phyloP scores from a whole-genome alignment of 2,329 filamentous ascomycete species.

The Calycina marina region DNA sequence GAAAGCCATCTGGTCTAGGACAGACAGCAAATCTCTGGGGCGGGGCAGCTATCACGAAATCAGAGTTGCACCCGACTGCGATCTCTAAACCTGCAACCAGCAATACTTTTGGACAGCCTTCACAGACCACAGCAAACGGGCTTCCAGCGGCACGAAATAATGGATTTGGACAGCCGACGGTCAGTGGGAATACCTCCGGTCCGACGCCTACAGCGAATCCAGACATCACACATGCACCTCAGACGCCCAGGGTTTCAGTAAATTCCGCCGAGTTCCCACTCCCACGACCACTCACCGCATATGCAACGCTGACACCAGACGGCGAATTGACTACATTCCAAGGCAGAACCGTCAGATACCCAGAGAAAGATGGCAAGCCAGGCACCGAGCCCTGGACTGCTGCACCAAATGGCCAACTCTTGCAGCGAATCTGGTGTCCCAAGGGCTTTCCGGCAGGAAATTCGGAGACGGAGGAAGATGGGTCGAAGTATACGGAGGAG shows the following conservation, averaged over 20 bases:
- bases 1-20: constrained; percentile 24
- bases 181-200: background rate
- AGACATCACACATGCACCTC: background rate
- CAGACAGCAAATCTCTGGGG: constrained; percentile 20
- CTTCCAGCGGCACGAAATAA: constrained; percentile 1
- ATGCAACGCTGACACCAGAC: constrained; percentile 10
- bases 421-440: constrained; percentile 59
- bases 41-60: constrained; percentile 1
- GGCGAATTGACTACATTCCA: constrained; percentile 43
- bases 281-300: constrained; percentile 9
- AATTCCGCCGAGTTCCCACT: constrained; percentile 2
- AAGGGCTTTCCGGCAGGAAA: constrained; percentile 51
- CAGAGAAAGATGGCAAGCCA: no score
- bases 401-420: constrained; percentile 37
- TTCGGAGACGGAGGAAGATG: constrained; percentile 45
- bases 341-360: constrained; percentile 46
- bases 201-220: background rate
- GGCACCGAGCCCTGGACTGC: constrained; percentile 33
- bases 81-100: background rate
- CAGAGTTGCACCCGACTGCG: constrained; percentile 9
- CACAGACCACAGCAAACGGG: background rate
- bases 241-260: background rate
- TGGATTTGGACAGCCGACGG: background rate
- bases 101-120: constrained; percentile 5
- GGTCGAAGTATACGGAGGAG: constrained; percentile 42